Conservation (phyloP, 208 protist genomes). For the Wallacemonas collosoma region DNA sequence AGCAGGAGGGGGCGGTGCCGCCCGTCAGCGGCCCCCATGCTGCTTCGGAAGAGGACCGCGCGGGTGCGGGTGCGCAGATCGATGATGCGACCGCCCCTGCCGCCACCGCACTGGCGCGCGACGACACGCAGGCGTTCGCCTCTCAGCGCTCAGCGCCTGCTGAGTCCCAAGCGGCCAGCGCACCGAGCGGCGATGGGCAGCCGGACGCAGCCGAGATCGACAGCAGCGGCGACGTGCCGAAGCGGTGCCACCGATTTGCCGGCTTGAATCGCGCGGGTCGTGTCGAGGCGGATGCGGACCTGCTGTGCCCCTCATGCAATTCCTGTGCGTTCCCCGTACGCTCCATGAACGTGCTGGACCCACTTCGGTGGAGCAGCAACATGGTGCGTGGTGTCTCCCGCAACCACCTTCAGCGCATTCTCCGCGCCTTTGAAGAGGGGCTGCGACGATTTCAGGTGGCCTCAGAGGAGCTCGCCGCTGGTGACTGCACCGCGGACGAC, state of each 20-base stretch:
- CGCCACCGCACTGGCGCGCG: neutral
- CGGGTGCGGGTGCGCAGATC: neutral
- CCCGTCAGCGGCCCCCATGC: too few species aligned
- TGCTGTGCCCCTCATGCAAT: slow-evolving; percentile 68
- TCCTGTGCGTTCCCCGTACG: slow-evolving; percentile 78
- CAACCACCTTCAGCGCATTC: slow-evolving; percentile 83
- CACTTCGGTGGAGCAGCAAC: slow-evolving; percentile 90
- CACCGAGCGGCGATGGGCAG: neutral
- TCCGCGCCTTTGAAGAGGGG: slow-evolving; percentile 67
- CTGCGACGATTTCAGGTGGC: slow-evolving; percentile 47
- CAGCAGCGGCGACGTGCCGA: neutral
- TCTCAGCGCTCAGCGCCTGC: neutral
- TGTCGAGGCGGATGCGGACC: slow-evolving; percentile 33
- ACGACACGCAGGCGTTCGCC: neutral
- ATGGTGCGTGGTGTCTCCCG: slow-evolving; percentile 85
- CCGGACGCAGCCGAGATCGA: neutral
- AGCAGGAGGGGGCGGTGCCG: too few species aligned
- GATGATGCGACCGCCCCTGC: neutral
- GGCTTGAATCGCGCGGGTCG: slow-evolving; percentile 40
- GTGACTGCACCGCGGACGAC: neutral
- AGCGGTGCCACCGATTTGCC: neutral
- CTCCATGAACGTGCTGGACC: slow-evolving; percentile 92
- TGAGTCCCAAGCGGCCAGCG: neutral
- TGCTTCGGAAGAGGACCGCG: neutral
- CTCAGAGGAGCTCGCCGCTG: slow-evolving; percentile 35